phyloP scores from a whole-genome alignment of 108 stramenopile species.

The Skeletonema potamos region DNA sequence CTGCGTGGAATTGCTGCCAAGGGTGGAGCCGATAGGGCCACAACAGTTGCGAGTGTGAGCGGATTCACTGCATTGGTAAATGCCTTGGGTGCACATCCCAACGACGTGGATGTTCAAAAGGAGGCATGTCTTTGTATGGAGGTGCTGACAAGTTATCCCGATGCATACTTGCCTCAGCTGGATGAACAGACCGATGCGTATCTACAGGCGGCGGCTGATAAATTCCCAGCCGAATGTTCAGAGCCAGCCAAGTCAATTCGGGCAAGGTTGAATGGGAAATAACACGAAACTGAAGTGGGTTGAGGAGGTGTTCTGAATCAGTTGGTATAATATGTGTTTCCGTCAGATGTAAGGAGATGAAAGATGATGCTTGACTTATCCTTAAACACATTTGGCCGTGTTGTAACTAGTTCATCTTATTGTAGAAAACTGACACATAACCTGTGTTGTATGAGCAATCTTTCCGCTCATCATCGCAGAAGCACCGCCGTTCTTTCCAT shows the following conservation, averaged over 20 bases:
- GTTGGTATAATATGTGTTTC: background rate
- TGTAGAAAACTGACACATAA: conserved; percentile 65
- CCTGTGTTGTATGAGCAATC: conserved; percentile 47
- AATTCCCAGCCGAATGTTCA: conserved; percentile 65
- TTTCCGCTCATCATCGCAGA: conserved; percentile 31
- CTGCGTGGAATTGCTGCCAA: conserved; percentile 65
- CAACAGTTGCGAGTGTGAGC: conserved; percentile 75
- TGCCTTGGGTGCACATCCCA: conserved; percentile 72
- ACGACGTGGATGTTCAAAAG: conserved; percentile 54
- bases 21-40: conserved; percentile 79
- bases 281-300: background rate
- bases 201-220: conserved; percentile 61
- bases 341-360: background rate
- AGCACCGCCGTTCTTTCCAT: conserved; percentile 5
- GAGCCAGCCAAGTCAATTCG: conserved; percentile 47
- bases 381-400: background rate
- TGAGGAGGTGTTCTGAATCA: background rate
- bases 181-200: conserved; percentile 68
- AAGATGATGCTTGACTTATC: background rate
- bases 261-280: conserved; percentile 29
- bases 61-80: conserved; percentile 83
- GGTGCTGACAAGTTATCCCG: conserved; percentile 54
- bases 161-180: conserved; percentile 75
- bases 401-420: conserved; percentile 42
- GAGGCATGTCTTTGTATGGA: conserved; percentile 67